These are phyloP conservation scores for Trichoderma atrobrunneum DNA, from an alignment of 2,329 filamentous ascomycete species.

Conservation along the genomic window DNA sequence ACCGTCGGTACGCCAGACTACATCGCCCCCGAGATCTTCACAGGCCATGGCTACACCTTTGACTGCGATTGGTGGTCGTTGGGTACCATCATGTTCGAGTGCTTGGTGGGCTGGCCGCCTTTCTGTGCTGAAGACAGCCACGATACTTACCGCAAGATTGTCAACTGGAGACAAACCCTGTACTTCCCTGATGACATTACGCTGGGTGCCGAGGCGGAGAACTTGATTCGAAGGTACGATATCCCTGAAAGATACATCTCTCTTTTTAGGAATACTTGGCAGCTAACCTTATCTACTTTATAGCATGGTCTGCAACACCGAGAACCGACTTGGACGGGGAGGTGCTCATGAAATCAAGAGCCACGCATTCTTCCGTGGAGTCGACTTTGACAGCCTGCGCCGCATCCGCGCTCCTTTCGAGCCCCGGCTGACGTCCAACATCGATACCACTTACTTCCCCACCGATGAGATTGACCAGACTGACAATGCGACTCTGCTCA, in stretches of 20 bases:
- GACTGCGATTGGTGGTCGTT: conserved; percentile 99
- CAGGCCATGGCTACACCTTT: conserved; percentile 91
- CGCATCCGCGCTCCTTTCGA: conserved; percentile 95
- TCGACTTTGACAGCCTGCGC: conserved; percentile 90
- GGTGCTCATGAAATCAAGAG: conserved; percentile 90
- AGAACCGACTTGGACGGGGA: conserved; percentile 83
- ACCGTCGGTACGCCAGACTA: conserved; percentile 98
- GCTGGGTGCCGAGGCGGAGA: conserved; percentile 82
- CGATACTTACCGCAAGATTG: conserved; percentile 98
- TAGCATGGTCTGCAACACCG: conserved; percentile 90
- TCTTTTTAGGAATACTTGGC: not conserved
- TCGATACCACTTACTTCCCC: conserved; percentile 98
- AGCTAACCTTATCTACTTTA: not conserved
- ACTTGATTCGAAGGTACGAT: conserved; percentile 81
- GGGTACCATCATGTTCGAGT: conserved; percentile 99
- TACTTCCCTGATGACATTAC: conserved; percentile 97
- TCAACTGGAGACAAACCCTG: conserved; percentile 93
- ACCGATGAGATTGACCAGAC: conserved; percentile 98
- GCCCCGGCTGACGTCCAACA: conserved; percentile 85
- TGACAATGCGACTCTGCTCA: conserved; percentile 83
- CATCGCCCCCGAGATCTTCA: conserved; percentile 98
- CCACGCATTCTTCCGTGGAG: conserved; percentile 94
- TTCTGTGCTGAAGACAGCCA: conserved; percentile 98
- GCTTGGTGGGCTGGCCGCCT: conserved; percentile 95
- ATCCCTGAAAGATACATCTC: not conserved